Base-by-base conservation (phyloP, 1,284 basidiomycete species). In the Xanthoconium separans region DNA sequence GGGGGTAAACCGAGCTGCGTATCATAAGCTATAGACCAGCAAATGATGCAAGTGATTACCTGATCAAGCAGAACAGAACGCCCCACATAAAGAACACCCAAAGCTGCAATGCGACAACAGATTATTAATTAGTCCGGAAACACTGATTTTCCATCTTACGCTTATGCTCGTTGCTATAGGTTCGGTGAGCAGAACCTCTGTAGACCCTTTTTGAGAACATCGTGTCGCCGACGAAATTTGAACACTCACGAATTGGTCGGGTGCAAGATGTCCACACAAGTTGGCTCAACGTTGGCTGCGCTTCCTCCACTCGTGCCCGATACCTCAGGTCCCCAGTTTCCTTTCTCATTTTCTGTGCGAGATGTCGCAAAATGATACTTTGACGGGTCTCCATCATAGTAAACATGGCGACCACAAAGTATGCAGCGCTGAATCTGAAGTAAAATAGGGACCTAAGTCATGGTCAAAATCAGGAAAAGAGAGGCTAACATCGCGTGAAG, bases 81-180 rank as follows among this genome's bases (percentile, higher is more conserved):
- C 90, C 89, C 89, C 89, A 93, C 4, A 80, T 81, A 51, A 88
- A 83, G 2, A 85, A 86, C 44, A 89, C 76, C 89, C 89, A 92
- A 11, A 90, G 60, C 84, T 87, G 59, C 16, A 52, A 15, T 47
- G 37, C 20, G 13, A 2, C 15, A 18, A 60, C n/a, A 50, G 24
- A 18, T 8, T 7, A 6, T 24, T 22, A 6, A 7, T 24, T 13
- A 22, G 5, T 42, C 22, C 24, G 27, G n/a, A 44, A 13, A 41
- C 4, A 2, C 10, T 24, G 3, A 37, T 2, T 3, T 31, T 16
- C 31, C 81, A 3, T 37, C 36, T 55, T 60, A 87, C 84, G 57
- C 85, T 87, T 66, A 92, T 89, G 58, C 83, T 83, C 4, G 79
- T 72, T 2, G 93, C 89, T 29, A 91, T 78, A 0, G 89, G 89